A percentile compares a stretch with the other conserved stretches of the same genome.
phyloP scores from a whole-genome alignment of 2,329 filamentous ascomycete genomes.

The Fusarium praegraminearum region DNA sequence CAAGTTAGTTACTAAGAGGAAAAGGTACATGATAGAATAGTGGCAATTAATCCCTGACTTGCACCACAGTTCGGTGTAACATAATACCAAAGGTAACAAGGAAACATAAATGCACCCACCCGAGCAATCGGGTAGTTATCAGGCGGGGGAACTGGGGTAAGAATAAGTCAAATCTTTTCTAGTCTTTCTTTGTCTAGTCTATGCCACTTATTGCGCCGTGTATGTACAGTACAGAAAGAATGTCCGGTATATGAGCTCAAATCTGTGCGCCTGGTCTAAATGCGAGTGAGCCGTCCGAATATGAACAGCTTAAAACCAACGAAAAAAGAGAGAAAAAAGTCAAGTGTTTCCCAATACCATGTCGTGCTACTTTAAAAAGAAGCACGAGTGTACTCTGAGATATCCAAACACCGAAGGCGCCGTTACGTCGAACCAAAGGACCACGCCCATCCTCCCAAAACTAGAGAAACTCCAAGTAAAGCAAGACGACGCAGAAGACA shows the following conservation, averaged over 20 bases:
- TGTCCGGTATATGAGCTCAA: constrained; percentile 26
- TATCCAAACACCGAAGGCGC: constrained; percentile 21
- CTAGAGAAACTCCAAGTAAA: constrained; percentile 13
- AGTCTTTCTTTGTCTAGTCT: constrained; percentile 42
- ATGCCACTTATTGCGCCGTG: constrained; percentile 31
- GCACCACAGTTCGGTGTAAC: background rate
- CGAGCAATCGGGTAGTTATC: background rate
- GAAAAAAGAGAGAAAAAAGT: constrained; percentile 11
- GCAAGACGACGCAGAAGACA: constrained; percentile 1
- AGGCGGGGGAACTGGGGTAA: background rate
- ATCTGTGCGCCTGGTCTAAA: constrained; percentile 34
- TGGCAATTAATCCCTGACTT: background rate
- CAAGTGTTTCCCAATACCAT: constrained; percentile 27
- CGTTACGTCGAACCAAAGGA: background rate
- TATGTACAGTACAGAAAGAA: constrained; percentile 43
- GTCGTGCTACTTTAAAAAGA: constrained; percentile 20
- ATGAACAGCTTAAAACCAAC: constrained; percentile 16
- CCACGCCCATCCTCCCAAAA: background rate
- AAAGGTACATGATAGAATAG: background rate
- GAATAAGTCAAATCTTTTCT: constrained; percentile 21
- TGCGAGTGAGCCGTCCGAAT: constrained; percentile 26
- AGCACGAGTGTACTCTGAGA: background rate
- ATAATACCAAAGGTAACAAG: background rate
- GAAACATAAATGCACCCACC: background rate
- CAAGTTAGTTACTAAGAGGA: background rate